A percentile compares a stretch with the other conserved stretches of the same genome.
These are phyloP conservation scores for Stygiomarasmius scandens DNA, from an alignment of 1,284 basidiomycete species.

Conservation along the genomic window DNA sequence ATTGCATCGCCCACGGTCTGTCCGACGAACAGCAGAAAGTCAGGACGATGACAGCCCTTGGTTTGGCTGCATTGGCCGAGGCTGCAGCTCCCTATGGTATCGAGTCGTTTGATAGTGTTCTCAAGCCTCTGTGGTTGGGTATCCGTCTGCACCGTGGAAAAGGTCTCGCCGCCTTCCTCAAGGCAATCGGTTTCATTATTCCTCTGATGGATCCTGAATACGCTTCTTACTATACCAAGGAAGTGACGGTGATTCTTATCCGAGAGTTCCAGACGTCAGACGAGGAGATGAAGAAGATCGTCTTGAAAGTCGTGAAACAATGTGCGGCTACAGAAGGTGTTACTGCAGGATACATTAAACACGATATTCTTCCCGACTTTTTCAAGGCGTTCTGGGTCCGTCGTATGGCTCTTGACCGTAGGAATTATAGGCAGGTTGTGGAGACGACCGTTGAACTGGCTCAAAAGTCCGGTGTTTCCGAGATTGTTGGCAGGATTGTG, in stretches of 20 bases:
- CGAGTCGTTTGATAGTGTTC: slow-evolving; percentile 97
- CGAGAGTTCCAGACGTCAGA: slow-evolving; percentile 99
- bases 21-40: slow-evolving; percentile 99
- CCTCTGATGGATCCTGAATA: slow-evolving; percentile 99
- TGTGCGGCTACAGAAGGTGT: slow-evolving; percentile 98
- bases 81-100: slow-evolving; percentile 99
- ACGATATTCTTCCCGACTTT: slow-evolving; percentile 99
- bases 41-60: slow-evolving; percentile 97
- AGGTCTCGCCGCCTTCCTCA: slow-evolving; percentile 96
- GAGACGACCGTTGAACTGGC: slow-evolving; percentile 98
- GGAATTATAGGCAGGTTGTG: slow-evolving; percentile 97
- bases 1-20: slow-evolving; percentile 94
- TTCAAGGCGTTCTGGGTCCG: slow-evolving; percentile 99
- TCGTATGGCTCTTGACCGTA: slow-evolving; percentile 94
- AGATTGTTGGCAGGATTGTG: slow-evolving; percentile 93
- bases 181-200: slow-evolving; percentile 99
- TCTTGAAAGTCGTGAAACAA: slow-evolving; percentile 98
- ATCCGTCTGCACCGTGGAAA: slow-evolving; percentile 98
- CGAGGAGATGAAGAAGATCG: slow-evolving; percentile 99
- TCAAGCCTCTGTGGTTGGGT: slow-evolving; percentile 98
- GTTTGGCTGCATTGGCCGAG: slow-evolving; percentile 95
- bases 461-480: slow-evolving; percentile 94
- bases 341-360: slow-evolving; percentile 90
- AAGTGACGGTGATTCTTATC: slow-evolving; percentile 96
- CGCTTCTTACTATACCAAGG: slow-evolving; percentile 96